Base-by-base conservation (phyloP, 2,329 filamentous ascomycete species). In the Elsinoe australis region DNA sequence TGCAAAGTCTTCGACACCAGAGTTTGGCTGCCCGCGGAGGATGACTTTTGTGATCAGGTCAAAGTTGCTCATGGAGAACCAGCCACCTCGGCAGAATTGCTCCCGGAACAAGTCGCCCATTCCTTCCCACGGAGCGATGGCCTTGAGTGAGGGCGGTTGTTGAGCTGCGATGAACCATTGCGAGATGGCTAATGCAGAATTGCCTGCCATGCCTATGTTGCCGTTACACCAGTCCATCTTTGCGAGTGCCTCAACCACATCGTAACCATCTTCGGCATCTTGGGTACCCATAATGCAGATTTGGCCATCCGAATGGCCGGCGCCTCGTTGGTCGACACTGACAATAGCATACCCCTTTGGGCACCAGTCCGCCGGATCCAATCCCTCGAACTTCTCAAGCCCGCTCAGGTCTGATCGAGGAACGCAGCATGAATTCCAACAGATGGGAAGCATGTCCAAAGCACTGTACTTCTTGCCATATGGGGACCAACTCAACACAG, bases 71-170 rank as follows among this genome's bases (percentile, higher is more conserved):
- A n/a, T n/a, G n/a, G n/a, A n/a, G n/a, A n/a, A n/a, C n/a, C n/a
- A n/a, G n/a, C n/a, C n/a, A n/a, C n/a, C n/a, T n/a, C n/a, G n/a
- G n/a, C n/a, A n/a, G n/a, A n/a, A n/a, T n/a, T n/a, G n/a, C n/a
- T n/a, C n/a, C n/a, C n/a, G n/a, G n/a, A n/a, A n/a, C n/a, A n/a
- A n/a, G 48, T 71, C 69, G 0, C 61, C 61, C 17, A 57, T 61
- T 5, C 65, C 68, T 52, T 72, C 69, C 66, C 66, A 65, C 35
- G 56, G 71, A 2, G 63, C 65, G 38, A 70, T 66, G 0, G 61
- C 59, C n/a, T 58, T 60, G 4, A 69, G 56, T 2, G 58, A 59
- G 0, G 66, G 67, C 7, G 67, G 67, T 17, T 61, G 57, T 39
- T 63, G 53, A 2, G 64, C 55, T 0, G 65, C 67, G 7, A 67